A percentile compares a stretch with the other conserved stretches of the same genome.
Conservation (phyloP, 1,139 yeast genomes). For the Hansenula anomala region DNA sequence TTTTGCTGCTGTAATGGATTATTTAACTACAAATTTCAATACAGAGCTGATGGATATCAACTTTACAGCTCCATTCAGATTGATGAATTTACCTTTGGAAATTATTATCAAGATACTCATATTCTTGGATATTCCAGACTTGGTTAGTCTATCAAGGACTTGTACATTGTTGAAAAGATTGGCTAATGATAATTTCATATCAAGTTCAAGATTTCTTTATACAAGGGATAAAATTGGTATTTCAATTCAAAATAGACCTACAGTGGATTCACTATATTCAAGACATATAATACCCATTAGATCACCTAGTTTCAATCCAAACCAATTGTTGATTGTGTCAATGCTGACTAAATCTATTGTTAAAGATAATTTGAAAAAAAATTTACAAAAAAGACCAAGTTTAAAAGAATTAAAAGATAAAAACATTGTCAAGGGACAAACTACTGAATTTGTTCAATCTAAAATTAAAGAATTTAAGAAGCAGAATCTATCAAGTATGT, state of each 20-base stretch:
- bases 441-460: constrained; percentile 11
- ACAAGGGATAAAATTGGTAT: not conserved
- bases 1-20: not conserved
- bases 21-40: constrained; percentile 1
- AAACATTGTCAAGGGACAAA: constrained; percentile 10
- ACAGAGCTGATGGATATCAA: not conserved
- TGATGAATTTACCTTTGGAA: not conserved
- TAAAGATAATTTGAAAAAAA: constrained; percentile 14
- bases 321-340: not conserved
- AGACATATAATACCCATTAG: not conserved
- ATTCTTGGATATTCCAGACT: constrained; percentile 1
- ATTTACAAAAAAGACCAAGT: constrained; percentile 15
- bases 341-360: constrained; percentile 10
- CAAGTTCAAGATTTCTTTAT: not conserved
- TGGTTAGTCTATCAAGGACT: not conserved
- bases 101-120: not conserved
- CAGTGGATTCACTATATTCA: not conserved
- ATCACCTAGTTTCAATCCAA: not conserved
- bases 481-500: constrained; percentile 13
- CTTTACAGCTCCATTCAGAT: constrained; percentile 1
- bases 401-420: constrained; percentile 13
- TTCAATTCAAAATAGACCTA: not conserved
- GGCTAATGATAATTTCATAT: not conserved
- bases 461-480: constrained; percentile 13
- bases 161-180: not conserved